These are phyloP conservation scores for Alternaria postmessia DNA, from an alignment of 2,329 filamentous ascomycete genomes.

Conservation along the genomic window DNA sequence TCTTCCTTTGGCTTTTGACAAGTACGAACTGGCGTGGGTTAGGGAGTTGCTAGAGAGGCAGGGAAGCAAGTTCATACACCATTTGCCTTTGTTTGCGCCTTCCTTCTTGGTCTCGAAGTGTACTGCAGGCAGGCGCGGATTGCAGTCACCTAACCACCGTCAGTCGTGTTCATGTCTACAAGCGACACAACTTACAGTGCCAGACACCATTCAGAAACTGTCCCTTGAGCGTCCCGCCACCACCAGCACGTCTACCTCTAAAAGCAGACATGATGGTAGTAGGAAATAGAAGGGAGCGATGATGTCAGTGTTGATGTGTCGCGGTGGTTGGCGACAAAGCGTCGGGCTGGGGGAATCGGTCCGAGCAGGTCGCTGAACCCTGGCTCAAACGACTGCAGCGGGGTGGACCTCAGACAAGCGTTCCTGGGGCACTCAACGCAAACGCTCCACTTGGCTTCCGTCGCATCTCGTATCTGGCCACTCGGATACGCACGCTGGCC, in stretches of 20 bases:
- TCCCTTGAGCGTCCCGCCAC: conserved; percentile 23
- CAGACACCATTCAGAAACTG: conserved; percentile 37
- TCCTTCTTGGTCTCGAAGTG: conserved; percentile 67
- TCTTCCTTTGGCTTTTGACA: conserved; percentile 57
- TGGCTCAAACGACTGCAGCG: not conserved
- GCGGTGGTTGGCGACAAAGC: not conserved
- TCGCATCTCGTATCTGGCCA: conserved; percentile 1
- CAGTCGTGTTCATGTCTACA: conserved; percentile 10
- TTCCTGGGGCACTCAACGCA: not conserved
- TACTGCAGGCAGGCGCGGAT: conserved; percentile 61
- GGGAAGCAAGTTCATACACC: conserved; percentile 47
- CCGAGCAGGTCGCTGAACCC: not conserved
- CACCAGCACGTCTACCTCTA: conserved; percentile 17
- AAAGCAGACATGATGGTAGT: conserved; percentile 27
- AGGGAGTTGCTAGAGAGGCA: conserved; percentile 2
- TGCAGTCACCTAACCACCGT: conserved; percentile 60
- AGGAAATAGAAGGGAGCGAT: not conserved
- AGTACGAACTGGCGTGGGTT: conserved; percentile 57
- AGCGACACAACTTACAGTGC: conserved; percentile 29
- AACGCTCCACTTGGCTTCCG: conserved; percentile 9
- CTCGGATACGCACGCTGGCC: not conserved
- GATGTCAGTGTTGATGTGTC: not conserved
- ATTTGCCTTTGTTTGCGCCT: conserved; percentile 63
- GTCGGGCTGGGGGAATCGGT: not conserved
- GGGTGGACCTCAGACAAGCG: not conserved